Conservation (phyloP, 345 rosid species). For the Diplotaxis tenuifolia region DNA sequence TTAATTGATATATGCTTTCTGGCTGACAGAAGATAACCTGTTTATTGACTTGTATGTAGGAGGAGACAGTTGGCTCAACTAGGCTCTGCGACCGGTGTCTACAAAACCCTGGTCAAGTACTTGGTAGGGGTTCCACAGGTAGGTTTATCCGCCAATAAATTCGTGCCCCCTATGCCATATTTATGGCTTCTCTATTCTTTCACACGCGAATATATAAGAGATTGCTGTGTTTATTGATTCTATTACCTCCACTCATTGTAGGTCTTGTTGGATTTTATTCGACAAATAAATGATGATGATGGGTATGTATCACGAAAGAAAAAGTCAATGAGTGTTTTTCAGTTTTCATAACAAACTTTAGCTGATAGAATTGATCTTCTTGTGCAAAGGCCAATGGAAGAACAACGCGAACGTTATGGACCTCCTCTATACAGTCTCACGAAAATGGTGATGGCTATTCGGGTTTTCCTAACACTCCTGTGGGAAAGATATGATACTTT, state of each 20-base stretch:
- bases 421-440: conserved; percentile 87
- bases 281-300: conserved; percentile 89
- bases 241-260: conserved; percentile 35
- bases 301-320: conserved; percentile 56
- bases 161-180: conserved; percentile 6
- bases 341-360: conserved; percentile 9
- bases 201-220: neutral
- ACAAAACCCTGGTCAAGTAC: conserved; percentile 95
- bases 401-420: conserved; percentile 94
- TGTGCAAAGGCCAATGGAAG: conserved; percentile 91
- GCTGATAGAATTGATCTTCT: conserved; percentile 25
- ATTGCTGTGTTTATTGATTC: conserved; percentile 8
- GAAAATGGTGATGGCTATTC: conserved; percentile 55
- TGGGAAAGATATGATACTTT: conserved; percentile 64
- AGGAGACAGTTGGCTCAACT: conserved; percentile 93
- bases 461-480: conserved; percentile 59
- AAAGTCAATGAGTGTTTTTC: conserved; percentile 7
- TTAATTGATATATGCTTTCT: neutral
- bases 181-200: neutral
- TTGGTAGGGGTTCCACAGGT: conserved; percentile 99
- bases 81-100: conserved; percentile 98
- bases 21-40: neutral
- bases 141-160: no score
- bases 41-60: conserved; percentile 41
- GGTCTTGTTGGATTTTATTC: conserved; percentile 94